Evolutionary conservation across 139 green algal species (phyloP).

Genomic region (Chlamydomonas sp.): DNA sequence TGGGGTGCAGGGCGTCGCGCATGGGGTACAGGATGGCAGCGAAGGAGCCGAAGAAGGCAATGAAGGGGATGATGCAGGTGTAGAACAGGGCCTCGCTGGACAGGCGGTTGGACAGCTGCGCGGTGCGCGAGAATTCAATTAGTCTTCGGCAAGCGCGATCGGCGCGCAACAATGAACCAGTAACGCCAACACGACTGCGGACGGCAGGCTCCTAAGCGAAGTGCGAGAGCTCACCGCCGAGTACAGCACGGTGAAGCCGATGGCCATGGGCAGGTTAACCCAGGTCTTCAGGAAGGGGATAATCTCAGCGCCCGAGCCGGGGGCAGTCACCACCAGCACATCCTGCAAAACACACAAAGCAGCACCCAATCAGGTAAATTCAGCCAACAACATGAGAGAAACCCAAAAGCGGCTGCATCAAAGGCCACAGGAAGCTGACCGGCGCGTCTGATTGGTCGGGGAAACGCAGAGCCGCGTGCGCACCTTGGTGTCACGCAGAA

Average conservation of each 20-base stretch:
- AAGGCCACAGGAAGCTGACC: too few species aligned
- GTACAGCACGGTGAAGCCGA: constrained; percentile 96
- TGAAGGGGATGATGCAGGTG: constrained; percentile 98
- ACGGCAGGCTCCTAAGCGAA: too few species aligned
- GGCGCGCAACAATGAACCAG: too few species aligned
- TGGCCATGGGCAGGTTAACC: constrained; percentile 96
- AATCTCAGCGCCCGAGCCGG: constrained; percentile 95
- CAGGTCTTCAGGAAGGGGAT: constrained; percentile 99
- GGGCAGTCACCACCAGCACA: constrained; percentile 98
- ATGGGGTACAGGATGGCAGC: constrained; percentile 97
- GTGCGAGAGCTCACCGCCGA: constrained; percentile 68
- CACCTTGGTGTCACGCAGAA: constrained; percentile 98
- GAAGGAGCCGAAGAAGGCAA: constrained; percentile 97
- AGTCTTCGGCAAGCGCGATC: too few species aligned
- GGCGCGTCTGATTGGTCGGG: background rate
- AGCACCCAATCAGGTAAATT: too few species aligned
- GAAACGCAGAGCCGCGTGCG: background rate
- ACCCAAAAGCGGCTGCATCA: too few species aligned
- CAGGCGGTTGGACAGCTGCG: constrained; percentile 93
- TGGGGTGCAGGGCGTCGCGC: constrained; percentile 92
- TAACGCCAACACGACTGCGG: too few species aligned
- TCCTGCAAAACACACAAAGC: constrained; percentile 68
- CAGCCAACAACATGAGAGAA: too few species aligned
- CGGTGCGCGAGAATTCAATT: too few species aligned
- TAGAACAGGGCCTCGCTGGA: constrained; percentile 95